Evolutionary conservation across 345 rosid species (phyloP).

Genomic region (Gossypium raimondii): DNA sequence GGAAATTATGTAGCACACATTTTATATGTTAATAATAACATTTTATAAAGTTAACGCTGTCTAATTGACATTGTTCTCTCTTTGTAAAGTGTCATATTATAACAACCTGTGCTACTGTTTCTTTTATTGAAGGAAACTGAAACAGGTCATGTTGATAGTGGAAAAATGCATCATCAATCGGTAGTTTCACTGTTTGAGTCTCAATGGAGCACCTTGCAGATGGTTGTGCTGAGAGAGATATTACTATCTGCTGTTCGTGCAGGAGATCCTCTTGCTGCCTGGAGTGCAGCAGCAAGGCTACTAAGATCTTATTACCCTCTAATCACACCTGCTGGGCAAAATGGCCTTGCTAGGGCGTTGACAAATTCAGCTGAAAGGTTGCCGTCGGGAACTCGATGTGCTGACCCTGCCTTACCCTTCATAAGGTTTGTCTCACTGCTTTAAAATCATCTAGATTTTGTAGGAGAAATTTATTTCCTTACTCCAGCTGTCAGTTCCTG

Average conservation of each 20-base stretch:
- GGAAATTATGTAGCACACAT: background rate
- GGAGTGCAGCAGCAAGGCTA: slow-evolving; percentile 98
- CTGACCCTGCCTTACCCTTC: slow-evolving; percentile 97
- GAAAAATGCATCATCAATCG: slow-evolving; percentile 77
- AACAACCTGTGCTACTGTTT: background rate
- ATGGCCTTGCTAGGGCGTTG: slow-evolving; percentile 92
- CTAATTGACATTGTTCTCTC: background rate
- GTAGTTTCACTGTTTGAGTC: slow-evolving; percentile 86
- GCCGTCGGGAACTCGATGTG: slow-evolving; percentile 93
- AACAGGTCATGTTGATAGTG: slow-evolving; percentile 54
- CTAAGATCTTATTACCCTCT: slow-evolving; percentile 91
- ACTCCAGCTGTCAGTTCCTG: background rate
- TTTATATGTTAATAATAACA: background rate
- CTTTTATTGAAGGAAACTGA: slow-evolving; percentile 49
- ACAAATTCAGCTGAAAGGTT: slow-evolving; percentile 84
- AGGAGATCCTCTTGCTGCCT: slow-evolving; percentile 93
- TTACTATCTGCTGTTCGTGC: slow-evolving; percentile 94
- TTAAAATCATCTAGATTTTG: background rate
- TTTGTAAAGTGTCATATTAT: background rate
- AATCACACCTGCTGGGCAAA: slow-evolving; percentile 96
- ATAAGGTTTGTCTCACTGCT: slow-evolving; percentile 48
- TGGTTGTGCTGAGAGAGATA: slow-evolving; percentile 98
- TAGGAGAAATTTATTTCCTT: background rate
- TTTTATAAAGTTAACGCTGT: background rate
- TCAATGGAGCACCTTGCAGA: slow-evolving; percentile 98